Conservation (phyloP, 2,329 filamentous ascomycete species). For the Capronia americana region DNA sequence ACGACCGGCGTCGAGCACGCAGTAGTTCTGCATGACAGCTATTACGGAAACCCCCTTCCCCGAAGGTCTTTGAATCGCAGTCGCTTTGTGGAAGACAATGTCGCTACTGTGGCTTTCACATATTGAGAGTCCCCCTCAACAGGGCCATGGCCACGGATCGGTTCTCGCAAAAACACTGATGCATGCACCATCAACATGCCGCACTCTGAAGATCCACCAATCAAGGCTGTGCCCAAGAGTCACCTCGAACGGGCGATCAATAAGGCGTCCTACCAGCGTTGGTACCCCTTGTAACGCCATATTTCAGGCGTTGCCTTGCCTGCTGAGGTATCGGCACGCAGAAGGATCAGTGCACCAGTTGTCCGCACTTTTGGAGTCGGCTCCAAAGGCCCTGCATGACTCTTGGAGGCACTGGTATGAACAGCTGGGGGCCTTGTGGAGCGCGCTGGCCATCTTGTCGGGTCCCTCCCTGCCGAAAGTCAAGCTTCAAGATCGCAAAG, state of each 20-base stretch:
- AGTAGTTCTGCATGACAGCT: neutral
- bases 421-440: too few relatives aligned
- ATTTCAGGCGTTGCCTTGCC: neutral
- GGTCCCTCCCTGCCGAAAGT: neutral
- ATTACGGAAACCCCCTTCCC: neutral
- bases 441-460: neutral
- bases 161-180: neutral
- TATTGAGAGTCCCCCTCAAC: neutral
- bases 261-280: neutral
- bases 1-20: neutral
- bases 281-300: neutral
- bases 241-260: neutral
- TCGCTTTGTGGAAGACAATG: neutral
- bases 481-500: neutral
- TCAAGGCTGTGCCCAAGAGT: neutral
- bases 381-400: too few relatives aligned
- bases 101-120: neutral
- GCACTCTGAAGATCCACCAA: neutral
- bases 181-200: neutral
- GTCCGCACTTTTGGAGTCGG: neutral
- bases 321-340: neutral
- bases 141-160: neutral
- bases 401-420: too few relatives aligned
- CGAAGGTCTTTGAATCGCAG: neutral
- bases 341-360: neutral